These are phyloP conservation scores for Pleomassaria siparia DNA, from an alignment of 2,329 filamentous ascomycete genomes.

Conservation along the genomic window DNA sequence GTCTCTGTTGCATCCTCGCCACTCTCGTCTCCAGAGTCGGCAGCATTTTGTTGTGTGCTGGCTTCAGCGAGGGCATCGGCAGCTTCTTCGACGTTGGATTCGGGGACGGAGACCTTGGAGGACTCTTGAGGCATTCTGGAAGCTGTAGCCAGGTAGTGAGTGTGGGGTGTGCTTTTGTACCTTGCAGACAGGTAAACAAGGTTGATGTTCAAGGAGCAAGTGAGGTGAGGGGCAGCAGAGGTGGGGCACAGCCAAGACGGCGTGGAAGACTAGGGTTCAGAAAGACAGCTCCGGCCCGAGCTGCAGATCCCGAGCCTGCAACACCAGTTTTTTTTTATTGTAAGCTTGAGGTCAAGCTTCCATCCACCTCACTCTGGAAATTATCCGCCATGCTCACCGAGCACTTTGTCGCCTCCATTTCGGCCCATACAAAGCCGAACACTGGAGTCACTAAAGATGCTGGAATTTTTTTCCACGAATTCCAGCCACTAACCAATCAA, in stretches of 20 bases:
- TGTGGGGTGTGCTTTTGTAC: not conserved
- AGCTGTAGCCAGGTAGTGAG: not conserved
- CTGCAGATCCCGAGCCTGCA: slow-evolving; percentile 2
- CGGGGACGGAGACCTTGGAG: slow-evolving; percentile 62
- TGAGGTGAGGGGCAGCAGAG: not conserved
- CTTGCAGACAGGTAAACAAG: not conserved
- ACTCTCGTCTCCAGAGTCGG: slow-evolving; percentile 36
- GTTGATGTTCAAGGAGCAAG: not conserved
- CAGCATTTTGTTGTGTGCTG: slow-evolving; percentile 28
- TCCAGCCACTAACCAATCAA: slow-evolving; percentile 75
- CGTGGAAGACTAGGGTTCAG: not conserved
- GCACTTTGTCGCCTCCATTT: slow-evolving; percentile 53
- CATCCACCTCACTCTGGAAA: slow-evolving; percentile 1
- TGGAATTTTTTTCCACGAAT: slow-evolving; percentile 81
- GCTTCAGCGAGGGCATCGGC: slow-evolving; percentile 45
- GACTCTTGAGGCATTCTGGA: slow-evolving; percentile 51
- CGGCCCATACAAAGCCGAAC: slow-evolving; percentile 44
- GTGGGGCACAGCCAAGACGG: not conserved
- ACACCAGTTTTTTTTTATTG: slow-evolving; percentile 14
- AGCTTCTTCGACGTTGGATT: slow-evolving; percentile 46
- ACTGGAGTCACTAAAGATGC: slow-evolving; percentile 68
- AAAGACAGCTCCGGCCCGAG: not conserved
- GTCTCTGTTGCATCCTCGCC: slow-evolving; percentile 41
- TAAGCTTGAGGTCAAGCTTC: slow-evolving; percentile 10
- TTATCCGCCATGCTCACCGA: slow-evolving; percentile 51